Evolutionary conservation across 2,329 filamentous ascomycete species (phyloP).

Genomic region (Atkinsonella hypoxylon): DNA sequence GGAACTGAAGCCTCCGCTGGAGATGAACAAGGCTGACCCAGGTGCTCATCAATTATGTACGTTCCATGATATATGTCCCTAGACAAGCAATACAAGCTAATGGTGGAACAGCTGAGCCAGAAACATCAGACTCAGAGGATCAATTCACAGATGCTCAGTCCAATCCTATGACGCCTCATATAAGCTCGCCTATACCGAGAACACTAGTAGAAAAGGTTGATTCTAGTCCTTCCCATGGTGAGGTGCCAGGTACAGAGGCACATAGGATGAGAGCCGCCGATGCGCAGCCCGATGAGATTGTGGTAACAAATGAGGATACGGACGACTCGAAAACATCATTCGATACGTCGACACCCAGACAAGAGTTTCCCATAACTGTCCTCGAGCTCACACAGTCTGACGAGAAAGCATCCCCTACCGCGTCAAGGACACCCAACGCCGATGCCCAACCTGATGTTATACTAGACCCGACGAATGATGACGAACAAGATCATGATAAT

Average conservation of each 20-base stretch:
- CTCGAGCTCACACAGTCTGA: slow-evolving; percentile 24
- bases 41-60: slow-evolving; percentile 49
- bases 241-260: slow-evolving; percentile 49
- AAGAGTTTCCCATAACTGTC: slow-evolving; percentile 29
- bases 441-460: slow-evolving; percentile 44
- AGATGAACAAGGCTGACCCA: slow-evolving; percentile 32
- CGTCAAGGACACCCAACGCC: slow-evolving; percentile 17
- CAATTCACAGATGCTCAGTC: slow-evolving; percentile 59
- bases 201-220: slow-evolving; percentile 48
- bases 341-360: slow-evolving; percentile 7
- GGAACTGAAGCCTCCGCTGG: slow-evolving; percentile 21
- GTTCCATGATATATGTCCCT: slow-evolving; percentile 4
- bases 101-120: slow-evolving; percentile 22
- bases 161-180: slow-evolving; percentile 29
- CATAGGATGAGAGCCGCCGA: slow-evolving; percentile 44
- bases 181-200: slow-evolving; percentile 42
- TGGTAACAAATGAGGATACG: slow-evolving; percentile 26
- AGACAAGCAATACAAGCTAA: slow-evolving; percentile 13
- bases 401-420: not conserved
- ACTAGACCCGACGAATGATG: slow-evolving; percentile 11
- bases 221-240: slow-evolving; percentile 38
- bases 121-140: slow-evolving; percentile 52
- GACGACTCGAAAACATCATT: slow-evolving; percentile 14
- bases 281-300: slow-evolving; percentile 49
- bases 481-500: not conserved